phyloP scores from a whole-genome alignment of 192 early-diverging fungal species.

The Podila horticola region DNA sequence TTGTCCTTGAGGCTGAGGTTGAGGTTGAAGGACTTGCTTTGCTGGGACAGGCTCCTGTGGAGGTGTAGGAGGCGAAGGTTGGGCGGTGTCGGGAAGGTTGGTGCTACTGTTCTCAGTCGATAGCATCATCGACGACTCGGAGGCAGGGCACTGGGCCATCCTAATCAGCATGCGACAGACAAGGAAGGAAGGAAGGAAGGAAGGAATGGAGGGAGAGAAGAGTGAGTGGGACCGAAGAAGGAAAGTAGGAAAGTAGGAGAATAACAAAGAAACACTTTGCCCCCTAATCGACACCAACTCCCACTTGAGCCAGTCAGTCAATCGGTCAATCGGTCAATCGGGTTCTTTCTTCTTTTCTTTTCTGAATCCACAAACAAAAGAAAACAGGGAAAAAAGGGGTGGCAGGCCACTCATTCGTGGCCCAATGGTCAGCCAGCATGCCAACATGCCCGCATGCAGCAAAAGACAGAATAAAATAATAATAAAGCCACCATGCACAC shows the following conservation, averaged over 20 bases:
- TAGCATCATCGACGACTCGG: constrained; percentile 50
- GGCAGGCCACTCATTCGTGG: too few relatives aligned
- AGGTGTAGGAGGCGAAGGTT: constrained; percentile 38
- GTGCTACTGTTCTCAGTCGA: constrained; percentile 39
- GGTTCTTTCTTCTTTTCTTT: too few relatives aligned
- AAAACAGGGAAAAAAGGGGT: too few relatives aligned
- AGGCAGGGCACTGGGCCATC: constrained; percentile 47
- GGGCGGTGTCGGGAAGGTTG: constrained; percentile 23
- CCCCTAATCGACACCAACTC: too few relatives aligned
- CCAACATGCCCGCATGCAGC: too few relatives aligned
- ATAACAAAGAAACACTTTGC: not conserved
- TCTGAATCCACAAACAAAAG: too few relatives aligned
- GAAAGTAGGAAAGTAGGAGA: constrained; percentile 1
- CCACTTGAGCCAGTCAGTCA: too few relatives aligned
- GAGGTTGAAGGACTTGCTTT: not conserved
- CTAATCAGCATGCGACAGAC: constrained; percentile 3
- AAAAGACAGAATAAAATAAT: too few relatives aligned
- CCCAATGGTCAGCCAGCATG: too few relatives aligned
- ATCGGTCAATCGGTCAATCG: too few relatives aligned
- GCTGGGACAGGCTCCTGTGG: constrained; percentile 15
- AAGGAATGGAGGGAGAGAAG: not conserved
- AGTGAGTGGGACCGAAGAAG: not conserved
- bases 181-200: not conserved
- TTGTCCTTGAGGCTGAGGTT: not conserved
- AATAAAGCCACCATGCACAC: too few relatives aligned